Percentiles rank a stretch among this genome's conserved stretches.
phyloP scores from a whole-genome alignment of 2,329 filamentous ascomycete species.

The Nannizzia gypsea region DNA sequence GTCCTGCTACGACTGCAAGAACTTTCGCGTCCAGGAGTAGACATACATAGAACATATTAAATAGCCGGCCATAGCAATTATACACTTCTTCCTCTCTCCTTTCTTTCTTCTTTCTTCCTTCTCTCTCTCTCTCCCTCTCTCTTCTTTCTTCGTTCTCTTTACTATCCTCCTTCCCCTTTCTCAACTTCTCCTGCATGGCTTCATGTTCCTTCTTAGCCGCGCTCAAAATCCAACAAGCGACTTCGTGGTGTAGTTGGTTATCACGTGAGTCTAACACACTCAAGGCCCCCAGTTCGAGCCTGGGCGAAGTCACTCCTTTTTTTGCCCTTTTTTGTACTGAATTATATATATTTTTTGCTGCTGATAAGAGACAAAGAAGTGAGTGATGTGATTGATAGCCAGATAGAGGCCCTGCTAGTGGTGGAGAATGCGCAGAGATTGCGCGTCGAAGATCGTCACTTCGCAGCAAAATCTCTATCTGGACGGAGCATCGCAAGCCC shows the following conservation, averaged over 20 bases:
- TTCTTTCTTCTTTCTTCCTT: neutral
- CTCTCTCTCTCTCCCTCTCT: neutral
- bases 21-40: neutral
- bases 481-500: neutral
- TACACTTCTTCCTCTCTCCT: neutral
- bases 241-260: slow-evolving; percentile 12
- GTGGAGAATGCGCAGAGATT: neutral
- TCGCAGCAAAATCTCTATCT: neutral
- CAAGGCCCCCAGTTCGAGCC: slow-evolving; percentile 12
- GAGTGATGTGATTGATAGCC: too few species aligned
- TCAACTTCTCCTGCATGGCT: too few species aligned
- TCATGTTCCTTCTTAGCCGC: neutral
- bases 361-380: neutral
- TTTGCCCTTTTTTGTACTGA: neutral
- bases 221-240: neutral
- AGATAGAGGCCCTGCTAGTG: too few species aligned
- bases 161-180: too few species aligned
- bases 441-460: neutral
- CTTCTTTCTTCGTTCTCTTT: neutral
- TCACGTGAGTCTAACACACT: slow-evolving; percentile 13
- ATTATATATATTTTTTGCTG: neutral
- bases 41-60: too few species aligned
- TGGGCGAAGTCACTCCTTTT: slow-evolving; percentile 8
- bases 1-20: slow-evolving; percentile 1
- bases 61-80: too few species aligned